phyloP scores from a whole-genome alignment of 1,139 yeast species.

The Keqinozyma sinolaborantium region DNA sequence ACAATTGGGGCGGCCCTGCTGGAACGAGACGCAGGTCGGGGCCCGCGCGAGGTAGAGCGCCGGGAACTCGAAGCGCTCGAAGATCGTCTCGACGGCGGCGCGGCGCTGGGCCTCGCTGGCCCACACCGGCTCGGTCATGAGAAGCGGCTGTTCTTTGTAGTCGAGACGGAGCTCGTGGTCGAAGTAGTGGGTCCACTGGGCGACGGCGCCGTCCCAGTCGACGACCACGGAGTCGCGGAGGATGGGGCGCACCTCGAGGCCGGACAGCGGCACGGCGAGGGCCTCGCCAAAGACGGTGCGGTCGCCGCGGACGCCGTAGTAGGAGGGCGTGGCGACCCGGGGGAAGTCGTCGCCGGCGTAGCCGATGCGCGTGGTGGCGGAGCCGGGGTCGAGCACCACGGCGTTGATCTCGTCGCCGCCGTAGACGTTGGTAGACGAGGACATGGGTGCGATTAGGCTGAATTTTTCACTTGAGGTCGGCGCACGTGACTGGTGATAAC shows the following conservation, averaged over 20 bases:
- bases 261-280: constrained; percentile 51
- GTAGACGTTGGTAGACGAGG: constrained; percentile 26
- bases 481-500: no score
- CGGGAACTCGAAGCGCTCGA: constrained; percentile 73
- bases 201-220: constrained; percentile 77
- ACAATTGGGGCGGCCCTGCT: constrained; percentile 91
- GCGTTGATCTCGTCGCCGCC: constrained; percentile 85
- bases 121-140: constrained; percentile 88
- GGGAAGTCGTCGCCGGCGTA: constrained; percentile 96
- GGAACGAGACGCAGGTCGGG: constrained; percentile 89
- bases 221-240: constrained; percentile 55
- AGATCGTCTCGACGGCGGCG: constrained; percentile 69
- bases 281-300: constrained; percentile 48
- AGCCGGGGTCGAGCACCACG: constrained; percentile 88
- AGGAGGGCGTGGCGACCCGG: constrained; percentile 68
- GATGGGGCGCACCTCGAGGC: constrained; percentile 54
- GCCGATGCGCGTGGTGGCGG: constrained; percentile 79
- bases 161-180: constrained; percentile 45
- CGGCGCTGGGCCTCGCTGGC: constrained; percentile 65
- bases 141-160: constrained; percentile 67
- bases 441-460: no score
- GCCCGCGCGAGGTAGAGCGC: constrained; percentile 84
- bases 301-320: constrained; percentile 26
- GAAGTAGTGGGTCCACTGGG: constrained; percentile 59
- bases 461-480: no score